Conservation (phyloP, 2,329 filamentous ascomycete genomes). For the Zasmidium angulare region DNA sequence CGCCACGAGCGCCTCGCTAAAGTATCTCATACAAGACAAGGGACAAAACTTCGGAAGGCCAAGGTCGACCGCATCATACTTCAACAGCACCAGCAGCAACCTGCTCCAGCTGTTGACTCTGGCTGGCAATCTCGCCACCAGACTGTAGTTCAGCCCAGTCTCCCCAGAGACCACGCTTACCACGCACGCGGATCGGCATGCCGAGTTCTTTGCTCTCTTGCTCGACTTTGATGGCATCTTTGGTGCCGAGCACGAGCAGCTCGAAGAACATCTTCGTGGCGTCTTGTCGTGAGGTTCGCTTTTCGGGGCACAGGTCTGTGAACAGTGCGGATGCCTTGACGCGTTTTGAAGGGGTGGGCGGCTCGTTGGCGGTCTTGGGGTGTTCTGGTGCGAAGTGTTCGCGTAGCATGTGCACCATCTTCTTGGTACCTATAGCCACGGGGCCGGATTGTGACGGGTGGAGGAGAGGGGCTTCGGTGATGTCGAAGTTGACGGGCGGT, state of each 20-base stretch:
- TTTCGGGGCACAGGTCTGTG: slow-evolving; percentile 85
- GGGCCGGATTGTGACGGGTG: slow-evolving; percentile 82
- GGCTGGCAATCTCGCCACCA: slow-evolving; percentile 23
- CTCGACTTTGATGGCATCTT: slow-evolving; percentile 96
- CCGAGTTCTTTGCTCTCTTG: slow-evolving; percentile 72
- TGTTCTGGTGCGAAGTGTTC: slow-evolving; percentile 64
- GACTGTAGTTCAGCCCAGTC: slow-evolving; percentile 77
- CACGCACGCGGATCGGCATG: slow-evolving; percentile 76
- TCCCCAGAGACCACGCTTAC: slow-evolving; percentile 95
- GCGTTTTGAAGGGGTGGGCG: slow-evolving; percentile 67
- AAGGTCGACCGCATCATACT: neutral
- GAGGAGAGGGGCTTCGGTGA: slow-evolving; percentile 71
- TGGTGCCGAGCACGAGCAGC: slow-evolving; percentile 89
- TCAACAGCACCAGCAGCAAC: slow-evolving; percentile 2
- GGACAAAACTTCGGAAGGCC: neutral
- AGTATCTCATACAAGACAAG: slow-evolving; percentile 2
- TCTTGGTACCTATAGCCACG: slow-evolving; percentile 87
- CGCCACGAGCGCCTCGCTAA: slow-evolving; percentile 6
- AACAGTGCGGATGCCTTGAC: slow-evolving; percentile 79
- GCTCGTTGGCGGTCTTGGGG: slow-evolving; percentile 64
- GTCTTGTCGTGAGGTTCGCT: slow-evolving; percentile 77
- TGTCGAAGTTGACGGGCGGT: slow-evolving; percentile 59
- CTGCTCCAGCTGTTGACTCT: slow-evolving; percentile 1
- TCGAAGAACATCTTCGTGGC: slow-evolving; percentile 99
- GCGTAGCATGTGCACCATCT: slow-evolving; percentile 90